These are phyloP conservation scores for Chaetomium fimeti DNA, from an alignment of 495 filamentous ascomycete species.

Conservation along the genomic window DNA sequence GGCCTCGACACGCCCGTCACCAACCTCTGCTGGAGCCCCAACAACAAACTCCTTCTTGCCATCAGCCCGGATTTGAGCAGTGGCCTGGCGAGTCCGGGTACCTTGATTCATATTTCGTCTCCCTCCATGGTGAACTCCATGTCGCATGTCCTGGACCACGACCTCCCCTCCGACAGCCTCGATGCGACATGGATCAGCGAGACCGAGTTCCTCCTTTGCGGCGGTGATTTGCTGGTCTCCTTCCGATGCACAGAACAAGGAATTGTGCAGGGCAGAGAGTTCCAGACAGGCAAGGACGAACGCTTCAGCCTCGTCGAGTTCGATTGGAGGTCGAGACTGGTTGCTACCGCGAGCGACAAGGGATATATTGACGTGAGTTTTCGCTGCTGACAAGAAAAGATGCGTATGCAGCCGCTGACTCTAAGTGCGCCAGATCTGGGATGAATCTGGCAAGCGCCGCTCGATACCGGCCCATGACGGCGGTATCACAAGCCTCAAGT, in stretches of 20 bases:
- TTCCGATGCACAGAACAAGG: conserved; percentile 40
- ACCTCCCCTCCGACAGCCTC: conserved; percentile 46
- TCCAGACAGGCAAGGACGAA: conserved; percentile 45
- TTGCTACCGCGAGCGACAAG: conserved; percentile 52
- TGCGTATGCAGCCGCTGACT: neutral
- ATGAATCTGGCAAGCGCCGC: conserved; percentile 43
- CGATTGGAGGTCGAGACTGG: conserved; percentile 45
- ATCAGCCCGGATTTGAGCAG: conserved; percentile 47
- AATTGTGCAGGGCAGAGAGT: conserved; percentile 42
- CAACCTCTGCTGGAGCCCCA: conserved; percentile 61
- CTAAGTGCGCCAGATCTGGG: conserved; percentile 47
- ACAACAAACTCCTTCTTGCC: conserved; percentile 52
- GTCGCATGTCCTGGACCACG: conserved; percentile 45
- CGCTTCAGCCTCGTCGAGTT: conserved; percentile 49
- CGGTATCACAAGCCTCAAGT: conserved; percentile 48
- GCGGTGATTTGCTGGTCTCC: conserved; percentile 49
- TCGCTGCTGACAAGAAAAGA: neutral
- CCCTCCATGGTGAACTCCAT: conserved; percentile 40
- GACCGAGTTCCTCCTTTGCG: conserved; percentile 59
- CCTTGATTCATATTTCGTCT: conserved; percentile 53
- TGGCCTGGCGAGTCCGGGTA: conserved; percentile 41
- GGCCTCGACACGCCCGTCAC: conserved; percentile 53
- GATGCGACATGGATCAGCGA: conserved; percentile 63
- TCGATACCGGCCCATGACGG: conserved; percentile 52
- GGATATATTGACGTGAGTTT: conserved; percentile 53